phyloP scores from a whole-genome alignment of 352 stramenopile genomes.

The Phytopythium vexans region DNA sequence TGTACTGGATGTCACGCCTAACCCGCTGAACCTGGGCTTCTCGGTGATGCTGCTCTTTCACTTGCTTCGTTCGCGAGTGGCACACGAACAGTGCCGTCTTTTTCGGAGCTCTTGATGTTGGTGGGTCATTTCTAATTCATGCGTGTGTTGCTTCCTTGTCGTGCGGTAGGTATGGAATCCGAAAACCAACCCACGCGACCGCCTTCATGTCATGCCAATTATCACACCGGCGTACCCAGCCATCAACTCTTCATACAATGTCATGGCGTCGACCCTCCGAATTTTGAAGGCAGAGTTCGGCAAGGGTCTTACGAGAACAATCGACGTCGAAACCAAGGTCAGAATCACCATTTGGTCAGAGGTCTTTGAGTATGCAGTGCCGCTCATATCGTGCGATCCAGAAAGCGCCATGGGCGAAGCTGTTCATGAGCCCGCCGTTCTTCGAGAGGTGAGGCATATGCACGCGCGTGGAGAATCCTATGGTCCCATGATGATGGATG shows the following conservation, averaged over 20 bases:
- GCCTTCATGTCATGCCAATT: constrained; percentile 97
- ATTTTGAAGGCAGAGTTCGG: constrained; percentile 91
- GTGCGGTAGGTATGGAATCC: constrained; percentile 85
- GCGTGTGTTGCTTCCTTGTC: constrained; percentile 6
- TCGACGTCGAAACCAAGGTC: constrained; percentile 86
- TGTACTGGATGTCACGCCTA: constrained; percentile 65
- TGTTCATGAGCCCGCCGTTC: constrained; percentile 72
- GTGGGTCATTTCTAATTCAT: constrained; percentile 1
- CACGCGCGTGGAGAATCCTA: constrained; percentile 3
- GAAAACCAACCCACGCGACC: constrained; percentile 78
- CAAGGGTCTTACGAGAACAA: constrained; percentile 49
- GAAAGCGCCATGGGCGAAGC: constrained; percentile 71
- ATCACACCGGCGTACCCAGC: constrained; percentile 98
- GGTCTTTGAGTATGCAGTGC: constrained; percentile 2
- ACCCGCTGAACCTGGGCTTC: constrained; percentile 51
- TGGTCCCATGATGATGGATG: constrained; percentile 6
- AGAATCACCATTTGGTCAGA: not conserved
- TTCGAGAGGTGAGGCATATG: constrained; percentile 61
- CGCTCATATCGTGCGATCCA: constrained; percentile 11
- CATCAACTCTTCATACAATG: constrained; percentile 99
- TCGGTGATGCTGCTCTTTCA: constrained; percentile 40
- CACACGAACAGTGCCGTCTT: not conserved
- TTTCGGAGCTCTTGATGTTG: not conserved
- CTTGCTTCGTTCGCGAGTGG: constrained; percentile 3
- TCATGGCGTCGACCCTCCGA: constrained; percentile 88